Evolutionary conservation across 2,329 filamentous ascomycete genomes (phyloP), one percentile per base, ranked within the genome.

Genomic region (Aspergillus tamarii): DNA sequence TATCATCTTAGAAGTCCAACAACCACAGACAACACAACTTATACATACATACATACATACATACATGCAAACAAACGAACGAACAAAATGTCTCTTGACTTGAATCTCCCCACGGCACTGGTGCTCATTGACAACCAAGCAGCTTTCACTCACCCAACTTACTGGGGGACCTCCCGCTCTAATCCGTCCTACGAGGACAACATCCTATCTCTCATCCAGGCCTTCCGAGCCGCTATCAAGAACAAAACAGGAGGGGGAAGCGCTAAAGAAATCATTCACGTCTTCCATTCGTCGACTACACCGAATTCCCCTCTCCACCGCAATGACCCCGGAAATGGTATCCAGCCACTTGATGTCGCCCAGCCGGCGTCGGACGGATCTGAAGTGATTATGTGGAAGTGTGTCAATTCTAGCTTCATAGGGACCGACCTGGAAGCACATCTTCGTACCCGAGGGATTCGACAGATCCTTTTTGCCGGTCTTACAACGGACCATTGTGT

Each of bases 401-500:
- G 70, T 8, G 80, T 83, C 46, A 84, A 84, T 67, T 83, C 81
- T 0, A 74, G 75, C 0, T 84, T 84, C 63, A 77, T 84, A 54
- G 81, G 80, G 5, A 83, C 82, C 1, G 67, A 74, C 0, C 74
- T 84, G 10, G 80, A 82, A 62, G 61, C 64, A 1, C 68, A 76
- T 34, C 65, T 84, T 26, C 72, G 75, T 6, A 64, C 66, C 2
- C 72, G 73, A 16, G 71, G 67, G 0, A 72, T 82, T 19, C 63
- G 75, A 11, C 80, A 82, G 62, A 71, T 83, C 0, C 62, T 83
- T 21, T 68, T 84, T 32, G 73, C 72, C 2, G 83, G 82, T 0
- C 63, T 84, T 61, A 82, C 80, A 4, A 83, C 82, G 41, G 83
- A 84, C 69, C 82, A 84, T 64, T 84, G 82, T 59, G 81, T 84